A percentile compares a stretch with the other conserved stretches of the same genome.
Evolutionary conservation across 805 yeast species (phyloP).

Genomic region (Lipomyces kockii): DNA sequence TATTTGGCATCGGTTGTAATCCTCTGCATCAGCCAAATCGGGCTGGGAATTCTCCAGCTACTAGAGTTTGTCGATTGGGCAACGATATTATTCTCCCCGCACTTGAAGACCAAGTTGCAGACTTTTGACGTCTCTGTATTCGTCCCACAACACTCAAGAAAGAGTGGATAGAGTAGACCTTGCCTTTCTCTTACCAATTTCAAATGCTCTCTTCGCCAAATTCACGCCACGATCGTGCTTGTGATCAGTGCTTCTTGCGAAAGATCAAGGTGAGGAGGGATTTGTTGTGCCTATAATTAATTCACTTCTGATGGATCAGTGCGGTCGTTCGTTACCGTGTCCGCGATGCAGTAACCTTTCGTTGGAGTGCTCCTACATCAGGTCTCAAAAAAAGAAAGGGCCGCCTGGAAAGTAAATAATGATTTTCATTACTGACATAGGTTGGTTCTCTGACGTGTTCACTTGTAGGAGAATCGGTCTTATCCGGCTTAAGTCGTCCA

Average conservation of each 20-base stretch:
- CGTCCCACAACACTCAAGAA: no score
- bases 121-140: no score
- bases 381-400: conserved; percentile 1
- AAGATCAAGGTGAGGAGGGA: conserved; percentile 7
- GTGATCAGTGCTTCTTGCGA: neutral
- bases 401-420: conserved; percentile 4
- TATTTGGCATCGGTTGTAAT: no score
- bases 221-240: conserved; percentile 1
- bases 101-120: no score
- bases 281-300: neutral
- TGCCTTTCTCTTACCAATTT: neutral
- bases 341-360: neutral
- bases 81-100: no score
- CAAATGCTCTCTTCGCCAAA: neutral
- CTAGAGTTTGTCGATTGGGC: no score
- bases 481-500: neutral
- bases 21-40: no score
- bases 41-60: no score
- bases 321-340: conserved; percentile 5
- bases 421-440: neutral
- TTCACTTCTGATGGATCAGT: neutral
- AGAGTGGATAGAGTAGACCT: no score
- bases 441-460: neutral
- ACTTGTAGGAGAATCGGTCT: neutral
- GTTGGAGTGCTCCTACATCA: conserved; percentile 1